A percentile compares a stretch with the other conserved stretches of the same genome.
These are phyloP conservation scores for Trametes versicolor DNA, from an alignment of 1,284 basidiomycete genomes.

Conservation along the genomic window DNA sequence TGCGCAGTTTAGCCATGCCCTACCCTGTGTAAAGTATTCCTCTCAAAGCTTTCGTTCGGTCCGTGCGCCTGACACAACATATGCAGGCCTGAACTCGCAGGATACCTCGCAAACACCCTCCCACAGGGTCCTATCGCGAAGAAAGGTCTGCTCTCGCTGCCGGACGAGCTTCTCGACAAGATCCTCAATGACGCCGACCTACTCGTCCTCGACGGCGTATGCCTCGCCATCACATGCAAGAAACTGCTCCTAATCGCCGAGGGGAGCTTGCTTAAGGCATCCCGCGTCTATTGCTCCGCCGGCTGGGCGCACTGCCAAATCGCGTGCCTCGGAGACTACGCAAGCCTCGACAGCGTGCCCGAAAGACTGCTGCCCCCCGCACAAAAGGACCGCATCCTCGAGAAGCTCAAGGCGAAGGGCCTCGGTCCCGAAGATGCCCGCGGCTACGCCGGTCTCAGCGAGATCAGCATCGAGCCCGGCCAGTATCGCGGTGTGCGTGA, in stretches of 20 bases:
- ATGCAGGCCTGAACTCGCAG: constrained; percentile 15
- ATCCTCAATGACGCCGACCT: constrained; percentile 1
- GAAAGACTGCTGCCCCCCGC: constrained; percentile 1
- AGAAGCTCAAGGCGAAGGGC: no score
- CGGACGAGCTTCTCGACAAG: constrained; percentile 11
- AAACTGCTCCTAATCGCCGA: background rate
- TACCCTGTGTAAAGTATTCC: background rate
- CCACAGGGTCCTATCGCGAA: background rate
- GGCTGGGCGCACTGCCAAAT: constrained; percentile 10
- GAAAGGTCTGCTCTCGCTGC: constrained; percentile 18
- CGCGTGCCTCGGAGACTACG: constrained; percentile 11
- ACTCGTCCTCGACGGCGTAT: background rate
- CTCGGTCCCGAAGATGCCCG: no score
- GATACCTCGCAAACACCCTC: constrained; percentile 4
- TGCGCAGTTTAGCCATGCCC: background rate
- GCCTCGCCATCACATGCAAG: constrained; percentile 9
- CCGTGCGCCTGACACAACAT: background rate
- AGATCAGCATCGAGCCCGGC: background rate
- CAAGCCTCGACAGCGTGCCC: background rate
- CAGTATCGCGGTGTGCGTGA: background rate
- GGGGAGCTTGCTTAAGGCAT: background rate
- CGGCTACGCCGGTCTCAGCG: background rate
- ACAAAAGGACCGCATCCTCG: constrained; percentile 1
- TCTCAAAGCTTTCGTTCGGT: no score
- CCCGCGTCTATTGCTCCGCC: background rate